Conservation (phyloP, 2,329 filamentous ascomycete genomes). For the Pseudocercospora eumusae region DNA sequence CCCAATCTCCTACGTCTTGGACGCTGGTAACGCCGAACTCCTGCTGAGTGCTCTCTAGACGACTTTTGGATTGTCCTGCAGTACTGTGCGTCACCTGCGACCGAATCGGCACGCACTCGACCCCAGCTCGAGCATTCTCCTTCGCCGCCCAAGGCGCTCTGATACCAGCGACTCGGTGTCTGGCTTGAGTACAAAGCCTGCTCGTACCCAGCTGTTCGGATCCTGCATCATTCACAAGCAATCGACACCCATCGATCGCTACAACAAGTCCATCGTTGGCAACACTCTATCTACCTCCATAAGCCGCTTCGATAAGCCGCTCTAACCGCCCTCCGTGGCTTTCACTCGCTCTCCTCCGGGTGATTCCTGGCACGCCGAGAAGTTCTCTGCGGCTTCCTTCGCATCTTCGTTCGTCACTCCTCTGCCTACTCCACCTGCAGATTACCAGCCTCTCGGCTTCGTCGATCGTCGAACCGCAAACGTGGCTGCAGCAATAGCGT, state of each 20-base stretch:
- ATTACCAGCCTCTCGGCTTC: slow-evolving; percentile 36
- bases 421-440: slow-evolving; percentile 37
- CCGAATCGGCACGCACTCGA: slow-evolving; percentile 31
- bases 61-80: slow-evolving; percentile 48
- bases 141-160: slow-evolving; percentile 30
- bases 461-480: slow-evolving; percentile 50
- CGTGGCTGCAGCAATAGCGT: slow-evolving; percentile 64
- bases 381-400: slow-evolving; percentile 30
- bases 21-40: slow-evolving; percentile 40
- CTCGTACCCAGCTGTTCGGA: slow-evolving; percentile 37
- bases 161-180: slow-evolving; percentile 34
- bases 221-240: slow-evolving; percentile 33
- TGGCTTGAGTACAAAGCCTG: slow-evolving; percentile 43
- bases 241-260: slow-evolving; percentile 28
- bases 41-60: slow-evolving; percentile 47
- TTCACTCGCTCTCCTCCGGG: slow-evolving; percentile 35
- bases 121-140: slow-evolving; percentile 27
- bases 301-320: slow-evolving; percentile 23
- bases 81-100: slow-evolving; percentile 44
- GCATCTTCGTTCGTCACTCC: slow-evolving; percentile 31
- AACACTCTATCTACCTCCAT: slow-evolving; percentile 13
- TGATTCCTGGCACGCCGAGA: slow-evolving; percentile 34
- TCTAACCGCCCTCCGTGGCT: slow-evolving; percentile 38
- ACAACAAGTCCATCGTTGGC: slow-evolving; percentile 11
- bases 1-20: slow-evolving; percentile 42